These are phyloP conservation scores for Penicillium tannophilum DNA, from an alignment of 495 filamentous ascomycete genomes.

Conservation along the genomic window DNA sequence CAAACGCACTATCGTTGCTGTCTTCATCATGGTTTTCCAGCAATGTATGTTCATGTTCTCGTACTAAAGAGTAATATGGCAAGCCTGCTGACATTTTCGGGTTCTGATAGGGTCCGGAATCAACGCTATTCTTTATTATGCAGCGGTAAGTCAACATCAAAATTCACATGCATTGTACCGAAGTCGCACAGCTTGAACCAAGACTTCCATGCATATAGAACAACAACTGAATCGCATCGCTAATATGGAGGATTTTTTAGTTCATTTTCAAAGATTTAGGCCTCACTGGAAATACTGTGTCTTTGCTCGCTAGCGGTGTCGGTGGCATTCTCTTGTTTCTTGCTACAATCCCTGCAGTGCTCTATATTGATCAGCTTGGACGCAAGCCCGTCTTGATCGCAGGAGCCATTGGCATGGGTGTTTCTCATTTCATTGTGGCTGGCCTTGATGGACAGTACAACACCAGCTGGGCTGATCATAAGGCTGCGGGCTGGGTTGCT, in stretches of 20 bases:
- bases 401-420: constrained; percentile 73
- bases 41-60: background rate
- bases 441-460: constrained; percentile 37
- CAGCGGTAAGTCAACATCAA: background rate
- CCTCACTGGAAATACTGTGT: constrained; percentile 14
- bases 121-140: constrained; percentile 4
- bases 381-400: constrained; percentile 68
- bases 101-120: background rate
- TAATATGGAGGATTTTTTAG: background rate
- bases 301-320: constrained; percentile 65
- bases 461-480: constrained; percentile 30
- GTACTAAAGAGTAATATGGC: background rate
- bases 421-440: constrained; percentile 46
- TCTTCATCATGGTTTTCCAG: background rate
- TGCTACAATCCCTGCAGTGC: constrained; percentile 64
- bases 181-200: background rate
- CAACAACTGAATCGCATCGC: background rate
- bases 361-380: constrained; percentile 71
- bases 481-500: constrained; percentile 39
- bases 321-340: constrained; percentile 75
- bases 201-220: too few species aligned
- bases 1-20: background rate
- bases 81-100: background rate
- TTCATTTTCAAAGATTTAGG: background rate
- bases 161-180: background rate